Evolutionary conservation across 495 filamentous ascomycete genomes (phyloP).

Genomic region (Podospora australis): DNA sequence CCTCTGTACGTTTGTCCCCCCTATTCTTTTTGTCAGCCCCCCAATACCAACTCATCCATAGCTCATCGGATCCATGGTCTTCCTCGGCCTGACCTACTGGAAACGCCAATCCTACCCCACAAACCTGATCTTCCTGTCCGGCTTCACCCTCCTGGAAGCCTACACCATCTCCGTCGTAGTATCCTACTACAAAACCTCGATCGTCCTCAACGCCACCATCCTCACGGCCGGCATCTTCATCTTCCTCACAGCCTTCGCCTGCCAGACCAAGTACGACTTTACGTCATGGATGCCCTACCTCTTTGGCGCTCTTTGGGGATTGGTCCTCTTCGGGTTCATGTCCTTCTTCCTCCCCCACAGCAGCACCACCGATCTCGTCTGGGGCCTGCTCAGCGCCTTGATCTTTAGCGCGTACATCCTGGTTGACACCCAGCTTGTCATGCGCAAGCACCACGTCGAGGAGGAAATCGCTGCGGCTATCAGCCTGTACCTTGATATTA

Average conservation of each 20-base stretch:
- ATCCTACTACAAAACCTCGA: conserved; percentile 70
- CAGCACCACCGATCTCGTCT: conserved; percentile 73
- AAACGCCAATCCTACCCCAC: conserved; percentile 95
- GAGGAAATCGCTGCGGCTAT: conserved; percentile 98
- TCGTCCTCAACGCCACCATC: conserved; percentile 85
- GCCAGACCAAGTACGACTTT: conserved; percentile 98
- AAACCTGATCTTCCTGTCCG: conserved; percentile 87
- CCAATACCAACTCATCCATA: conserved; percentile 9
- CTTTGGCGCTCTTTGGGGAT: conserved; percentile 80
- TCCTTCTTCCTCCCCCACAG: conserved; percentile 73
- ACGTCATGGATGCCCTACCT: conserved; percentile 94
- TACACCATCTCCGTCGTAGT: conserved; percentile 90
- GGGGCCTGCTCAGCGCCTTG: conserved; percentile 71
- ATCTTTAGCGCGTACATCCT: conserved; percentile 92
- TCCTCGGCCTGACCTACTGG: conserved; percentile 91
- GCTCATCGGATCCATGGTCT: conserved; percentile 70
- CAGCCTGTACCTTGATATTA: conserved; percentile 89
- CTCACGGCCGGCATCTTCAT: conserved; percentile 92
- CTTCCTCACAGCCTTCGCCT: conserved; percentile 86
- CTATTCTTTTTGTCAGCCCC: neutral
- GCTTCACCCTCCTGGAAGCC: conserved; percentile 87
- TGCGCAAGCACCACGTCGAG: conserved; percentile 94
- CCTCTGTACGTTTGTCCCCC: conserved; percentile 46
- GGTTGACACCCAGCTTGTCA: conserved; percentile 90
- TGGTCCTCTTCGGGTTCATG: conserved; percentile 91